A percentile compares a stretch with the other conserved stretches of the same genome.
phyloP scores from a whole-genome alignment of 768 basidiomycete species.

The Panaeolus papilionaceus region DNA sequence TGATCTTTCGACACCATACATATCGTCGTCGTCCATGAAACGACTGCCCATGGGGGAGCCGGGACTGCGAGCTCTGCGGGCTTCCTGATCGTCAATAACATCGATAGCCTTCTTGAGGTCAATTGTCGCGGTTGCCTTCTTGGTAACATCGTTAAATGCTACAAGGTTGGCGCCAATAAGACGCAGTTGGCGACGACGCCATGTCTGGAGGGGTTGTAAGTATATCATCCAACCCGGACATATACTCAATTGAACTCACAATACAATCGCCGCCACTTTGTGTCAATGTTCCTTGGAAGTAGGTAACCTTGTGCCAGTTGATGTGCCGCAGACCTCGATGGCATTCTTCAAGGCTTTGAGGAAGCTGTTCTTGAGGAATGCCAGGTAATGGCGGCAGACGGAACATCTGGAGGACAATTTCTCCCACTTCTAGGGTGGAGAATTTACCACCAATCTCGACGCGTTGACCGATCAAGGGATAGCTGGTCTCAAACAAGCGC shows the following conservation, averaged over 20 bases:
- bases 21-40: constrained; percentile 57
- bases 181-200: constrained; percentile 83
- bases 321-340: constrained; percentile 86
- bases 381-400: constrained; percentile 90
- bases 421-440: constrained; percentile 78
- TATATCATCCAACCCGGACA: constrained; percentile 20
- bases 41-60: constrained; percentile 31
- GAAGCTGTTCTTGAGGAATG: constrained; percentile 75
- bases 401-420: constrained; percentile 90
- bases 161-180: constrained; percentile 87
- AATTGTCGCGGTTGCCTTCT: constrained; percentile 88
- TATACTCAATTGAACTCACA: constrained; percentile 52
- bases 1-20: constrained; percentile 78
- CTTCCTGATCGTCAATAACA: constrained; percentile 79
- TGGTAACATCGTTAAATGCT: constrained; percentile 93
- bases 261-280: constrained; percentile 93
- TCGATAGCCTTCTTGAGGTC: constrained; percentile 83
- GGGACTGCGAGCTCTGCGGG: constrained; percentile 53
- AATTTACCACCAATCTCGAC: constrained; percentile 60
- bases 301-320: constrained; percentile 94
- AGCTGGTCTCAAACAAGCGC: constrained; percentile 81
- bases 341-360: constrained; percentile 93
- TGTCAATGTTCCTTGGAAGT: constrained; percentile 91
- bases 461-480: constrained; percentile 81
- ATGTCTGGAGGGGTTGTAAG: constrained; percentile 54